Evolutionary conservation across 2,329 filamentous ascomycete species (phyloP).

Genomic region (Ceratocystiopsis brevicomis): DNA sequence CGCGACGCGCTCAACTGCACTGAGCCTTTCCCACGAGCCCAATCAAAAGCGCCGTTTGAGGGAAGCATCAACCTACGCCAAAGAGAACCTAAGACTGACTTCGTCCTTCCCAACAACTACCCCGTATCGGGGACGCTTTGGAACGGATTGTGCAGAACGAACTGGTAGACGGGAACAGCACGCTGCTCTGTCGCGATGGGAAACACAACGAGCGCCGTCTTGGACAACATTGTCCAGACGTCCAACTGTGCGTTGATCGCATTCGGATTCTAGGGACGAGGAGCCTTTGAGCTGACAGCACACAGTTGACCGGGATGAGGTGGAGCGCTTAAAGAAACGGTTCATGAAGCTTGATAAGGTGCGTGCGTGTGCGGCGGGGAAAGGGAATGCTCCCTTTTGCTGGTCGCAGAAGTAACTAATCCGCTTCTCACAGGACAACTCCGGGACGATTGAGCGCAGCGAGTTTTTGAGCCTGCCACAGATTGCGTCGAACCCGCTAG

Average conservation of each 20-base stretch:
- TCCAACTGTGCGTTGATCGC: conserved; percentile 57
- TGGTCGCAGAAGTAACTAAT: not conserved
- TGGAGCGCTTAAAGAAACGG: conserved; percentile 83
- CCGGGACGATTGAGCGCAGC: conserved; percentile 93
- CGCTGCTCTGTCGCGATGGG: conserved; percentile 29
- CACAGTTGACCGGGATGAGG: conserved; percentile 87
- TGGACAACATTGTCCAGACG: conserved; percentile 90
- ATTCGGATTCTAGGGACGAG: too few relatives aligned
- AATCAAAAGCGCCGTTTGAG: too few relatives aligned
- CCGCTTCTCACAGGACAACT: conserved; percentile 56
- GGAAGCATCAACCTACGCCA: too few relatives aligned
- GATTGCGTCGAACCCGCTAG: conserved; percentile 92
- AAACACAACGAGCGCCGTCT: conserved; percentile 52
- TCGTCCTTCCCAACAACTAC: too few relatives aligned
- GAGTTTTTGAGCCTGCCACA: conserved; percentile 94
- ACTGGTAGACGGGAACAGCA: not conserved
- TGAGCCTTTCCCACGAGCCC: too few relatives aligned
- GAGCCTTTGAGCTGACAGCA: not conserved
- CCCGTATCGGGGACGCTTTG: too few relatives aligned
- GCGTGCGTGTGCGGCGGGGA: conserved; percentile 27
- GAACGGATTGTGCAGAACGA: too few relatives aligned
- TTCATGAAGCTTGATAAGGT: conserved; percentile 99
- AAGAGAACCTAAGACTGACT: too few relatives aligned
- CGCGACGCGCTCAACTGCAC: too few relatives aligned
- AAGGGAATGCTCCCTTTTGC: not conserved